These are phyloP conservation scores for Hortaea werneckii DNA, from an alignment of 2,329 filamentous ascomycete species.

Conservation along the genomic window DNA sequence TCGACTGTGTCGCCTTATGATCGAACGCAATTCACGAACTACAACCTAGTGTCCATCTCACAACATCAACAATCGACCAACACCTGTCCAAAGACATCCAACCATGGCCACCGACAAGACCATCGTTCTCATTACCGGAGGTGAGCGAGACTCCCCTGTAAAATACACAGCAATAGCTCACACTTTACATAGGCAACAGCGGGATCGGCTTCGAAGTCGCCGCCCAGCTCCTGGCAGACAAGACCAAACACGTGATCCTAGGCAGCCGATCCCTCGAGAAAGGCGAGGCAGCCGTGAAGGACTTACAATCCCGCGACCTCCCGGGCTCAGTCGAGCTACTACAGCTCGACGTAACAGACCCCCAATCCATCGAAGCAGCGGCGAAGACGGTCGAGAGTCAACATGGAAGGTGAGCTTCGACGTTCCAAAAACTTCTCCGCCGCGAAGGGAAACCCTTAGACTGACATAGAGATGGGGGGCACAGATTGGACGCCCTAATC, in stretches of 20 bases:
- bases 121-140: conserved; percentile 29
- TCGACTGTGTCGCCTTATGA: too few relatives aligned
- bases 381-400: conserved; percentile 12
- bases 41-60: too few relatives aligned
- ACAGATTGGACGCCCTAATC: conserved; percentile 25
- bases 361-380: conserved; percentile 14
- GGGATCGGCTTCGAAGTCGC: conserved; percentile 40
- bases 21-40: too few relatives aligned
- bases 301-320: conserved; percentile 10
- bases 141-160: conserved; percentile 11
- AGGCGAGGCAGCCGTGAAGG: conserved; percentile 25
- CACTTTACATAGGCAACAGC: conserved; percentile 25
- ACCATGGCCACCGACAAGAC: conserved; percentile 11
- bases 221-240: conserved; percentile 26
- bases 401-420: conserved; percentile 21
- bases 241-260: conserved; percentile 32
- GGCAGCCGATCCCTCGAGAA: conserved; percentile 29
- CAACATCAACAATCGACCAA: too few relatives aligned
- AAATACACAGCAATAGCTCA: background rate
- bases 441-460: background rate
- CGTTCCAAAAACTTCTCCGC: conserved; percentile 11
- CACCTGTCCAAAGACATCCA: too few relatives aligned
- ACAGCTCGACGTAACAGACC: conserved; percentile 17
- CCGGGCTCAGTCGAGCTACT: conserved; percentile 16
- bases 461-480: background rate